Percentiles rank a stretch among this genome's conserved stretches.
Conservation (phyloP, 2,329 filamentous ascomycete species). For the Teratosphaeria pseudoeucalypti region DNA sequence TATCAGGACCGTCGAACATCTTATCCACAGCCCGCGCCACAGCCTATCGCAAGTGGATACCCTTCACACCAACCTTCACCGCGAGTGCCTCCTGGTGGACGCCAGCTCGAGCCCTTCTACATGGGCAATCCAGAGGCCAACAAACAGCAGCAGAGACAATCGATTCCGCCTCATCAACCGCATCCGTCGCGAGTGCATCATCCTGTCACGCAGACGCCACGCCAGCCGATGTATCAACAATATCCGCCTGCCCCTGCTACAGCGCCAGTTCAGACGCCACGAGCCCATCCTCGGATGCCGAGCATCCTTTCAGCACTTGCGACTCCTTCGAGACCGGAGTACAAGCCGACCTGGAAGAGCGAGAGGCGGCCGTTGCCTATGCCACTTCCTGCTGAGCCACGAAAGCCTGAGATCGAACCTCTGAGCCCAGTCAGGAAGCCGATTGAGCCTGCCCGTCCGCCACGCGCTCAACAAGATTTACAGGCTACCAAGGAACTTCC, state of each 20-base stretch:
- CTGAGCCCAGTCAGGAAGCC: slow-evolving; percentile 19
- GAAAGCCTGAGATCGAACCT: slow-evolving; percentile 22
- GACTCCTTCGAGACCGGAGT: slow-evolving; percentile 14
- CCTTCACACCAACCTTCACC: slow-evolving; percentile 3
- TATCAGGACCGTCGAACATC: slow-evolving; percentile 12
- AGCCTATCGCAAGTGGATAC: neutral
- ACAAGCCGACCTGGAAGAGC: slow-evolving; percentile 21
- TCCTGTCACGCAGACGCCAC: neutral
- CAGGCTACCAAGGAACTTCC: slow-evolving; percentile 3
- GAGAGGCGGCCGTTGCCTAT: slow-evolving; percentile 15
- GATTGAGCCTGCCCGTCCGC: slow-evolving; percentile 1
- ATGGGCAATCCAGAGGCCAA: slow-evolving; percentile 30
- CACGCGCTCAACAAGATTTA: slow-evolving; percentile 7
- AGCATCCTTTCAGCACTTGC: slow-evolving; percentile 19
- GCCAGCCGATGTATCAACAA: slow-evolving; percentile 4
- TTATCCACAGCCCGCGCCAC: neutral
- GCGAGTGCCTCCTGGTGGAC: slow-evolving; percentile 31
- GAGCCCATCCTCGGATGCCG: slow-evolving; percentile 9
- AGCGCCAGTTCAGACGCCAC: slow-evolving; percentile 10
- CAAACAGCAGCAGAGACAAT: slow-evolving; percentile 10
- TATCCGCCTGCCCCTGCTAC: slow-evolving; percentile 16
- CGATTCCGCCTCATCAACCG: neutral
- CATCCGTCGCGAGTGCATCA: neutral
- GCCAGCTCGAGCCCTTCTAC: slow-evolving; percentile 39
- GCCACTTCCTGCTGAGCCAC: slow-evolving; percentile 12